Evolutionary conservation across 1,284 basidiomycete species (phyloP), one percentile per base, ranked within the genome.

Genomic region (Rhodotorula sp.): DNA sequence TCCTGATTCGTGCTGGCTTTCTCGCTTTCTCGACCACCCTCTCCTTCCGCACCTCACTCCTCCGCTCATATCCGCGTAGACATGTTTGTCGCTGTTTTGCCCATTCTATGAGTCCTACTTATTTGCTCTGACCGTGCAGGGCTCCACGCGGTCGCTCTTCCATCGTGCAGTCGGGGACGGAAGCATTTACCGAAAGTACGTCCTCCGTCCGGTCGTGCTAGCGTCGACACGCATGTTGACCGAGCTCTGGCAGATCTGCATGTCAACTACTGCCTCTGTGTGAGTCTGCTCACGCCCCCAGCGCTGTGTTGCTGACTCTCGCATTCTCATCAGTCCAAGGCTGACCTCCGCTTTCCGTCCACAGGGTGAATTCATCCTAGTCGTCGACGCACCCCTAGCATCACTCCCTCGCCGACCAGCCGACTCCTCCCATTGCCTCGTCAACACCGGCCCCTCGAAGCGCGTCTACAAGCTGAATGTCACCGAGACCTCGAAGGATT

Each of bases 351-450:
- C 39, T 15, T 20, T 24, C 15, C 17, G 11, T n/a, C 11, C 34
- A 17, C 65, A 73, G 67, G 70, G 69, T 29, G 69, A 71, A 39
- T 74, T 69, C 61, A 55, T 67, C 36, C 66, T 73, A 49, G 72
- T 73, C 29, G 27, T 70, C 32, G 62, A 70, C 44, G 34, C 60
- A 10, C 66, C 64, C 2, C 49, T 74, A 32, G 19, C 53, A 3
- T 29, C 62, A 9, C 63, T 72, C 32, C 62, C 70, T 4, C 62
- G 64, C 15, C 62, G 73, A 44, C 73, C 70, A 4, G 11, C 39
- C 55, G 73, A 74, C 54, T 48, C 59, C 11, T 46, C 70, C 22
- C 47, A 58, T 54, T 53, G 51, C 20, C 67, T 74, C 9, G 44
- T 49, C 32, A 74, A 74, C 52, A 20, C 30, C 7, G 70, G 65